A percentile compares a stretch with the other conserved stretches of the same genome.
These are phyloP conservation scores for Annulohypoxylon truncatum DNA, from an alignment of 2,329 filamentous ascomycete genomes.

Conservation along the genomic window DNA sequence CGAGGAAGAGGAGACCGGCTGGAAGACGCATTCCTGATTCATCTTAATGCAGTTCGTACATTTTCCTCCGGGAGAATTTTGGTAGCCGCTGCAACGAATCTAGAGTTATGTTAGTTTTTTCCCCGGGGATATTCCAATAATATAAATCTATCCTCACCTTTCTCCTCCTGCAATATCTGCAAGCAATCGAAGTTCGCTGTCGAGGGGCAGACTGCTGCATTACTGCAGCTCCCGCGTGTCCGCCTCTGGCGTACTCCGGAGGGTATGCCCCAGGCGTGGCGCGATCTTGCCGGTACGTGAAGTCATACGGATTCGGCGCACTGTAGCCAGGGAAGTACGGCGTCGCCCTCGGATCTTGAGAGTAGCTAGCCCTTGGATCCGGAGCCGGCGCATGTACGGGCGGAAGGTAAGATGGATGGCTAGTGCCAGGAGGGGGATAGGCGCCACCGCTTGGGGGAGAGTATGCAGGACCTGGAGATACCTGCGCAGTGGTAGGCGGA, in stretches of 20 bases:
- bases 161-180: conserved; percentile 69
- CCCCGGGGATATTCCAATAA: conserved; percentile 20
- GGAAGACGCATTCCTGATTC: conserved; percentile 71
- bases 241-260: conserved; percentile 49
- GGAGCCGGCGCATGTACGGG: conserved; percentile 51
- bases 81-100: conserved; percentile 72
- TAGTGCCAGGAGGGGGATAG: conserved; percentile 44
- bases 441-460: conserved; percentile 43
- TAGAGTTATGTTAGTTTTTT: conserved; percentile 49
- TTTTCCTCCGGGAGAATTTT: conserved; percentile 68
- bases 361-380: conserved; percentile 50
- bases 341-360: conserved; percentile 54
- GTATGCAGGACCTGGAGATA: conserved; percentile 40
- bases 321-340: conserved; percentile 37
- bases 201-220: conserved; percentile 65
- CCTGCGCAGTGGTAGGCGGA: conserved; percentile 42
- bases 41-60: conserved; percentile 72
- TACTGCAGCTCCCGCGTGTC: conserved; percentile 52
- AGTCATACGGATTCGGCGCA: conserved; percentile 45
- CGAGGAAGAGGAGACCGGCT: conserved; percentile 67
- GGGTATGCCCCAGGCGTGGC: conserved; percentile 46
- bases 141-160: conserved; percentile 58
- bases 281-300: conserved; percentile 51
- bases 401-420: conserved; percentile 42
- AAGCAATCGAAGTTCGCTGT: conserved; percentile 70